Conservation (phyloP, 2,329 filamentous ascomycete species). For the Ramularia collo-cygni region DNA sequence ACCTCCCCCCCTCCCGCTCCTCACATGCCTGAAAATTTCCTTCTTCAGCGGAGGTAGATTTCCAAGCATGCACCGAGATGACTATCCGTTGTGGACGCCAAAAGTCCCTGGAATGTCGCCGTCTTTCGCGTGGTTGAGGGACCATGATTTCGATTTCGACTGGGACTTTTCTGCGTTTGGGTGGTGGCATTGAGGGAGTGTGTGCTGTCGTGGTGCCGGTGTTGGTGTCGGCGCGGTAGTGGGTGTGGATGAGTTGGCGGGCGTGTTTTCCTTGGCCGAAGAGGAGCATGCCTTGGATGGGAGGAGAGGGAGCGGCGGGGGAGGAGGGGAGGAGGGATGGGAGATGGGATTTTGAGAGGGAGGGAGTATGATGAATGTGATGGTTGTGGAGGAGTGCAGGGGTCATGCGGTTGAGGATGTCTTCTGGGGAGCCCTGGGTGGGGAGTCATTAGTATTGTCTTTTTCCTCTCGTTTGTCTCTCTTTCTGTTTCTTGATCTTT, state of each 20-base stretch:
- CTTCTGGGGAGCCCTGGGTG: conserved; percentile 12
- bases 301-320: no score
- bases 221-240: conserved; percentile 18
- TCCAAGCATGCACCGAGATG: conserved; percentile 12
- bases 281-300: conserved; percentile 26
- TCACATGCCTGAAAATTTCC: no score
- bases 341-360: conserved; percentile 12
- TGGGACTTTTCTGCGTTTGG: conserved; percentile 12
- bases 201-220: no score
- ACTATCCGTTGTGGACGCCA: conserved; percentile 15
- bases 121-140: not conserved
- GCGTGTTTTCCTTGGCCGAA: conserved; percentile 20
- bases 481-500: no score
- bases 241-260: conserved; percentile 18
- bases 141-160: conserved; percentile 22
- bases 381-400: conserved; percentile 22
- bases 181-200: no score
- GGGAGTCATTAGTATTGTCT: not conserved
- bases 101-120: not conserved
- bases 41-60: no score
- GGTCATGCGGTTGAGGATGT: conserved; percentile 23
- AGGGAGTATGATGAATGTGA: conserved; percentile 19
- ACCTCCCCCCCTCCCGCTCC: conserved; percentile 3
- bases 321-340: no score
- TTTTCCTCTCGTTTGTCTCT: not conserved